Evolutionary conservation across 805 yeast species (phyloP), one percentile per base, ranked within the genome.

Genomic region (Hanseniaspora pseudoguilliermondii): DNA sequence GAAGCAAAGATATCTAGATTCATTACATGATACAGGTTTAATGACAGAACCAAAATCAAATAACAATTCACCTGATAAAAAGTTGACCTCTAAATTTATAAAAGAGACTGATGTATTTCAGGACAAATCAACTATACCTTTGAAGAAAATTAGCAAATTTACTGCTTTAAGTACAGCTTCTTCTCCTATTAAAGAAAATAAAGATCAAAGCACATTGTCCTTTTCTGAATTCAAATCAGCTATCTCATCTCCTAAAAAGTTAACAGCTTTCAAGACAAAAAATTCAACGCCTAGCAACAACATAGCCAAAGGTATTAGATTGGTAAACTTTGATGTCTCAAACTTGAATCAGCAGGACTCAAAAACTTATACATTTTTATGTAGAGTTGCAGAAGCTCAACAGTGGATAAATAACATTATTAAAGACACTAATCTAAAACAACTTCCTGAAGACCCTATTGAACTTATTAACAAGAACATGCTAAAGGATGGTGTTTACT

Each of bases 301-400:
- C 34, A 38, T 46, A 34, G 42, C 39, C 16, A 49, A 48, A 6
- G 16, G n/a, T 15, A 51, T 11, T 21, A 27, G 21, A 13, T 29
- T 54, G 23, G 39, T 38, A 27, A n/a, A 41, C 18, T 34, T 59
- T 27, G 57, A 57, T 48, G 47, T 34, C 13, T 39, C 47, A 6
- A 36, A 27, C 5, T 51, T 47, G 11, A 38, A 48, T 49, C 13
- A 53, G 52, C 42, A 29, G 18, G 68, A 68, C 43, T 46, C 55
- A n/a, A 70, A 77, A 59, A 82, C 82, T 6, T 86, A 86, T 65
- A 93, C 86, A 65, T 86, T 86, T 62, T 71, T 87, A 46, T 86
- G 95, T 66, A 79, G 91, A 58, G 81, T 86, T 11, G 80, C 78
- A 39, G 93, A 87, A 64, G 86, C 89, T n/a, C 85, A 83, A 64